Evolutionary conservation across 257 asterid genomes (phyloP), one percentile per base, ranked within the genome.

Genomic region (Datura wrightii): DNA sequence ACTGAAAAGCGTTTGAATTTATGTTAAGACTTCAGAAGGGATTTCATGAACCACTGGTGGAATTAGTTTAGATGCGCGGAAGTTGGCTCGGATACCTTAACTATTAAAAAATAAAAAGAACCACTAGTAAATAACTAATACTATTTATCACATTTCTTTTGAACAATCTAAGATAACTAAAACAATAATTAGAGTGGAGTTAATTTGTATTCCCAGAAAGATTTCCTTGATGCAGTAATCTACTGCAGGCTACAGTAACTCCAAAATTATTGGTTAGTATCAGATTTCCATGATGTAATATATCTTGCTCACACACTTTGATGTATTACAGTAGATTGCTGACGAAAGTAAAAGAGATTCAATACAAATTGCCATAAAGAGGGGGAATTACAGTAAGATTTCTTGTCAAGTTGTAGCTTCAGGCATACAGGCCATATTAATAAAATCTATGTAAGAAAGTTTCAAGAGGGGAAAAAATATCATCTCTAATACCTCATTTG

Each of bases 381-480:
- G 58, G 55, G 55, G 50, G n/a, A 46, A 46, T 72, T 72, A 10
- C 58, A 46, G 24, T 48, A 24, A 46, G n/a, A 72, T 72, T 46
- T 72, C 44, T 48, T 24, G 60, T 6, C 44, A 74, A 48, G 80
- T 74, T 74, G 55, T 74, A 48, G 59, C 59, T 11, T 10, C 80
- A 50, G 50, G 81, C 24, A 31, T 15, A 50, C 14, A 76, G 44
- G 62, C 44, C 24, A 14, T 67, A 76, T 34, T 50, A 76, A 74
- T 24, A 48, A 74, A 74, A 24, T 74, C 48, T 48, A 24, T 11
- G 14, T 48, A 11, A 74, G 60, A 65, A 5, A 2, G 46, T 36
- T 65, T 36, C 19, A 67, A 39, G 11, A 66, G 5, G 15, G 11
- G 13, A 31, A 72, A n/a, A n/a, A n/a, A n/a, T n/a, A n/a, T n/a